Base-by-base conservation (phyloP, 2,329 filamentous ascomycete species). In the Cercospora sesami region DNA sequence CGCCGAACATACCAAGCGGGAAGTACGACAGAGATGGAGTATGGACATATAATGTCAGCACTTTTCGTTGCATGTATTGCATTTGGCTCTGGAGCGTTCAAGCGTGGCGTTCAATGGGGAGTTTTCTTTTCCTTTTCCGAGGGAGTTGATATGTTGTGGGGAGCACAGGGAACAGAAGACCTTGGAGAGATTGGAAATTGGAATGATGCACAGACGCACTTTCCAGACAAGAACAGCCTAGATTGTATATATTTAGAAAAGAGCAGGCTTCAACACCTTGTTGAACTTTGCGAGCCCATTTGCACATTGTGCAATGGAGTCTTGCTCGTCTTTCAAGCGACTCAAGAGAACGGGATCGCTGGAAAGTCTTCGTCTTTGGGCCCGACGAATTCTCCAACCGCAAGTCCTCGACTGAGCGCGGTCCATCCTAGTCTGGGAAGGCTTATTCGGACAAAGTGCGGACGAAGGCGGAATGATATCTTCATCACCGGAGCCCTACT, bases 11-110 rank as follows among this genome's bases (percentile, higher is more conserved):
- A 63, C 75, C 9, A 76, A 76, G 65, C 73, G 79, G 16, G 80
- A 82, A 68, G 78, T 81, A 77, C 68, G 62, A 48, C 60, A 67
- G 57, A 67, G 69, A 28, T 64, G 67, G 64, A 67, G 64, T 33
- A 80, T 83, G 61, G 81, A 83, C 66, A 79, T 82, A 63, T 82
- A 67, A 75, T 26, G 31, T 62, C 51, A 42, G 42, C 31, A 21
- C 16, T 51, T 55, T 55, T 53, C 4, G 53, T 58, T 28, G 33
- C 58, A 31, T 59, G 42, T 42, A 55, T 59, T 36, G 30, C 61
- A 48, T 51, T 36, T 39, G n/a, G 26, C 39, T 31, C 36, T 60
- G 63, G 16, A 59, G 51, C 58, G 59, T 68, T 68, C 42, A 16
- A 65, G 67, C 63, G 58, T 63, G 59, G 67, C 39, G 63, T 63